A percentile compares a stretch with the other conserved stretches of the same genome.
Evolutionary conservation across 805 yeast genomes (phyloP).

Genomic region (Zygotorulaspora sp.): DNA sequence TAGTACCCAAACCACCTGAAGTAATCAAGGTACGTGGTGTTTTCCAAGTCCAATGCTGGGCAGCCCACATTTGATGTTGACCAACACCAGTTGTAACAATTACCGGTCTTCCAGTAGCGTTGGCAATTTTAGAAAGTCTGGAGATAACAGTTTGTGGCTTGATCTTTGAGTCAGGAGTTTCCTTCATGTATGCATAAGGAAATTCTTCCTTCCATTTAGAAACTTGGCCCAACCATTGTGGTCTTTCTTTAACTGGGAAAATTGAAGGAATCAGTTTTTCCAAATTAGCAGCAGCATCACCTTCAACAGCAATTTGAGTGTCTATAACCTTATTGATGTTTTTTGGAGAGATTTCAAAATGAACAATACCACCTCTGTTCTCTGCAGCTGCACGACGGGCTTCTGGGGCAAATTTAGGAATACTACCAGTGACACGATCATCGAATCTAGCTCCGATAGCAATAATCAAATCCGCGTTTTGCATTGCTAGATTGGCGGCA

Average conservation of each 20-base stretch:
- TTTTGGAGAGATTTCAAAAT: conserved; percentile 93
- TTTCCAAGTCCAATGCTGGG: conserved; percentile 94
- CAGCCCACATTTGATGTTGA: conserved; percentile 99
- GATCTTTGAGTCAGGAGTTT: conserved; percentile 73
- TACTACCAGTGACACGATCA: conserved; percentile 92
- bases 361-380: conserved; percentile 91
- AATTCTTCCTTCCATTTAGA: conserved; percentile 78
- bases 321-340: conserved; percentile 96
- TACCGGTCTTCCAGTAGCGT: conserved; percentile 56
- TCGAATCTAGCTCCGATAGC: conserved; percentile 98
- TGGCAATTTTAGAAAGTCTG: conserved; percentile 70
- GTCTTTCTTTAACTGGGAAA: conserved; percentile 58
- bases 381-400: conserved; percentile 87
- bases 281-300: conserved; percentile 84
- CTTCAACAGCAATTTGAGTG: conserved; percentile 95
- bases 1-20: conserved; percentile 98
- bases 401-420: conserved; percentile 86
- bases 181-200: conserved; percentile 78
- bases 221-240: conserved; percentile 74
- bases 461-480: conserved; percentile 84
- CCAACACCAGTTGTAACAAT: conserved; percentile 97
- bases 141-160: conserved; percentile 90
- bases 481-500: conserved; percentile 91
- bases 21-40: conserved; percentile 90
- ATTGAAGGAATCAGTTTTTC: conserved; percentile 68